phyloP scores from a whole-genome alignment of 1,284 basidiomycete species.

The Cryptococcus sp. region DNA sequence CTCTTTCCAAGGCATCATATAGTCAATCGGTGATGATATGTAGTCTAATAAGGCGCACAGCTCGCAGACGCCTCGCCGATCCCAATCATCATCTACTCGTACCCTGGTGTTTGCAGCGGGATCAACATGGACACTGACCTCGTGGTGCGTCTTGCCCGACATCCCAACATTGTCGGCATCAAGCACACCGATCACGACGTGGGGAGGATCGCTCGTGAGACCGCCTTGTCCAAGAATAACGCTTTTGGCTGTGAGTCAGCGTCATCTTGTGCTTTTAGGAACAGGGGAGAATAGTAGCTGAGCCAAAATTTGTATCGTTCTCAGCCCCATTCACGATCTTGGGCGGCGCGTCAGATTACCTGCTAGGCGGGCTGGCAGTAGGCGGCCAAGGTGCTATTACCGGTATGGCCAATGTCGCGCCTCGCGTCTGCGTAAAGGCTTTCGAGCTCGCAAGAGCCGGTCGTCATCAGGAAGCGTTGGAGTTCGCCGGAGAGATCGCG shows the following conservation, averaged over 20 bases:
- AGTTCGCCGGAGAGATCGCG: constrained; percentile 31
- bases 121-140: constrained; percentile 42
- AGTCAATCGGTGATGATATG: constrained; percentile 1
- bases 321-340: constrained; percentile 42
- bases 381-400: constrained; percentile 47
- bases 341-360: constrained; percentile 47
- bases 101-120: constrained; percentile 39
- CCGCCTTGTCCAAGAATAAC: constrained; percentile 10
- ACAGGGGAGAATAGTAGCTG: too few relatives aligned
- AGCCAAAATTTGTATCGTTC: neutral
- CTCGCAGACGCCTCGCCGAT: constrained; percentile 37
- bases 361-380: constrained; percentile 34
- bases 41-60: constrained; percentile 7
- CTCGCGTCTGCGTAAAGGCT: constrained; percentile 32
- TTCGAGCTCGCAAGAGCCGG: constrained; percentile 36
- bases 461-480: constrained; percentile 27
- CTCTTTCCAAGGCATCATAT: neutral
- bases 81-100: constrained; percentile 43
- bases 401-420: constrained; percentile 45
- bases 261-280: neutral
- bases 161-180: constrained; percentile 43
- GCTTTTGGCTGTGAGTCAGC: constrained; percentile 19
- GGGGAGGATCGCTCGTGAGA: constrained; percentile 40
- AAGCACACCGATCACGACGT: constrained; percentile 50
- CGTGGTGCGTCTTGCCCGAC: constrained; percentile 29